Evolutionary conservation across 768 basidiomycete species (phyloP).

Genomic region (Holtermanniella nyarrowii): DNA sequence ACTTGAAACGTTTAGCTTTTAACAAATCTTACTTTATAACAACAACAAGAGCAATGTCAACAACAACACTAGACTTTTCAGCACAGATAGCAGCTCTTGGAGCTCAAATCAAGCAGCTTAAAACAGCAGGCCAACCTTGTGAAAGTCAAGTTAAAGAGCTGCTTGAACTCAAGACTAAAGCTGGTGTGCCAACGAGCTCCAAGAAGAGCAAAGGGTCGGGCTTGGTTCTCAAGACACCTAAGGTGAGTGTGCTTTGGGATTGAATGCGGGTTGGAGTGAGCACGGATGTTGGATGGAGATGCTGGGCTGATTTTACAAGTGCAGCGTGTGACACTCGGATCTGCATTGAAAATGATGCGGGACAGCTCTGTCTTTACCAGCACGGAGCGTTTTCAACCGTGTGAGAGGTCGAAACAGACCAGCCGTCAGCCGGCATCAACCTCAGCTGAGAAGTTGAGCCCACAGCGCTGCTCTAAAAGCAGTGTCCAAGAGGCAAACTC

Average conservation of each 20-base stretch:
- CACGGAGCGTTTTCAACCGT: too few species aligned
- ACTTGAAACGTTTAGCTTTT: too few species aligned
- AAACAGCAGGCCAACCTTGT: slow-evolving; percentile 29
- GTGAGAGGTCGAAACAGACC: too few species aligned
- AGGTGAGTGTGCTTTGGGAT: slow-evolving; percentile 49
- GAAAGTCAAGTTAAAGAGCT: slow-evolving; percentile 32
- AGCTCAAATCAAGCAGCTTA: slow-evolving; percentile 28
- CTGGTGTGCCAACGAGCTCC: slow-evolving; percentile 46
- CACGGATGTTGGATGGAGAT: neutral
- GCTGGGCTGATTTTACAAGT: neutral
- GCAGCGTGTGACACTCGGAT: too few species aligned
- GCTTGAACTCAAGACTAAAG: slow-evolving; percentile 42
- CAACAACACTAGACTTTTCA: slow-evolving; percentile 11
- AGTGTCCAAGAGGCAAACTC: too few species aligned
- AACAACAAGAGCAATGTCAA: too few species aligned
- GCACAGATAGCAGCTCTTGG: slow-evolving; percentile 30
- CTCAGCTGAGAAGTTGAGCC: too few species aligned
- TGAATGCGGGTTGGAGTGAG: neutral
- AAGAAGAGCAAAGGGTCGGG: slow-evolving; percentile 44
- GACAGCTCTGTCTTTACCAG: too few species aligned
- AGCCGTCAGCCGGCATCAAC: too few species aligned
- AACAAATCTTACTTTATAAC: too few species aligned
- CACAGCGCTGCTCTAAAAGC: too few species aligned
- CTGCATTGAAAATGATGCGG: too few species aligned
- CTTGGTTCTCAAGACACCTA: slow-evolving; percentile 84